Evolutionary conservation across 2,329 filamentous ascomycete species (phyloP), one percentile per base, ranked within the genome.

Genomic region (Aspergillus luchuensis): DNA sequence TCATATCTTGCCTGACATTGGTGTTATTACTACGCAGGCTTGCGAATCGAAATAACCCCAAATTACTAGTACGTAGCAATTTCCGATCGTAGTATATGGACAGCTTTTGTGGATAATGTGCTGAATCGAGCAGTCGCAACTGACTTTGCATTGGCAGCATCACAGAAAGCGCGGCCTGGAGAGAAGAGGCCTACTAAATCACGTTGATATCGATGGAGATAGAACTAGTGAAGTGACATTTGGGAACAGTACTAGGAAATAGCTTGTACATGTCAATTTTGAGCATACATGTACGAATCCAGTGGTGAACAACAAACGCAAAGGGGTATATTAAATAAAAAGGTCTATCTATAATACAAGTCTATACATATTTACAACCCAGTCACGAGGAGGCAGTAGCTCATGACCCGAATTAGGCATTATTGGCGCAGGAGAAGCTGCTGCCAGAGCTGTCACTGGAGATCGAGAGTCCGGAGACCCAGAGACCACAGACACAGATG

Each of bases 141-240:
- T 15, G 11, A 10, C 5, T 6, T 36, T 36, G 11, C 10, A 36
- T 13, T 33, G 30, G 8, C 4, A 8, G 8, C 10, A 10, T 11
- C 4, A 36, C 0, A 4, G 28, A 30, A 6, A 36, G 33, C 2
- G 11, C 11, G 69, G 81, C 81, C 5, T 76, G 82, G 62, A 79
- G 76, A 0, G 15, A 11, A 13, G 17, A 19, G 8, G n/a, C 19
- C 8, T 2, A 45, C 17, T 5, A n/a, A 11, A 25, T 47, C 10
- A 13, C 13, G 21, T 21, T 0, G 21, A 4, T 8, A 11, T 3
- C 17, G 25, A 25, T 8, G 3, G 8, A 10, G 28, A 30, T 4
- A 4, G 2, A 10, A 11, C 0, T 30, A 30, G 28, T 2, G 10
- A 30, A 11, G 28, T 28, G 2, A 28, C 0, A 30, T 8, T 11